Evolutionary conservation across 345 rosid species (phyloP).

Genomic region (Aethionema arabicum): DNA sequence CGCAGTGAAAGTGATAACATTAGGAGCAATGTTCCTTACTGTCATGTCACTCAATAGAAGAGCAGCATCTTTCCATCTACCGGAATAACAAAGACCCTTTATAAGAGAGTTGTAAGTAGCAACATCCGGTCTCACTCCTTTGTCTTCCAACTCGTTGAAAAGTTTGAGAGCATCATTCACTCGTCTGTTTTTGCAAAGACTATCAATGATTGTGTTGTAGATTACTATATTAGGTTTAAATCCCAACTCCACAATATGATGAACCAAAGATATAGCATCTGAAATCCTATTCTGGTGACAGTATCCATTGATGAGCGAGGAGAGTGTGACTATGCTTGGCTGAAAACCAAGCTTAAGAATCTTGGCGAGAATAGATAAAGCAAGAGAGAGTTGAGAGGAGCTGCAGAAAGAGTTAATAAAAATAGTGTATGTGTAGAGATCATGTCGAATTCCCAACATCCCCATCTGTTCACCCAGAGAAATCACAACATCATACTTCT

Average conservation of each 20-base stretch:
- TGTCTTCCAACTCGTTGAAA: constrained; percentile 14
- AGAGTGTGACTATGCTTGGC: constrained; percentile 25
- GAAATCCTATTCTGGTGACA: constrained; percentile 18
- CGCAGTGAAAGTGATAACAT: constrained; percentile 30
- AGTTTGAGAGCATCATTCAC: constrained; percentile 18
- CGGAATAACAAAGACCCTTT: constrained; percentile 28
- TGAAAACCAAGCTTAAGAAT: constrained; percentile 33
- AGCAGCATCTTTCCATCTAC: constrained; percentile 27
- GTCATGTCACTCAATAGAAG: constrained; percentile 27
- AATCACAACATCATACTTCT: constrained; percentile 26
- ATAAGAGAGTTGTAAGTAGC: constrained; percentile 24
- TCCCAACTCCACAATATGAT: constrained; percentile 23
- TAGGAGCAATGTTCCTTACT: constrained; percentile 17
- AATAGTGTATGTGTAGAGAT: constrained; percentile 28
- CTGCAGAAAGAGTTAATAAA: constrained; percentile 30
- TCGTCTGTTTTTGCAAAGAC: constrained; percentile 15
- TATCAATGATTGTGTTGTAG: constrained; percentile 24
- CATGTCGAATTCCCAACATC: constrained; percentile 18
- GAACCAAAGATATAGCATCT: constrained; percentile 27
- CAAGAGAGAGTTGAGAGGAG: constrained; percentile 30
- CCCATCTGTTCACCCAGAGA: constrained; percentile 32
- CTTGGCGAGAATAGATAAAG: constrained; percentile 27
- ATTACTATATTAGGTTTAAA: constrained; percentile 27
- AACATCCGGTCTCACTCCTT: constrained; percentile 20
- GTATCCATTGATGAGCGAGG: constrained; percentile 27